Conservation (phyloP, 257 asterid genomes). For the Mentha longifolia region DNA sequence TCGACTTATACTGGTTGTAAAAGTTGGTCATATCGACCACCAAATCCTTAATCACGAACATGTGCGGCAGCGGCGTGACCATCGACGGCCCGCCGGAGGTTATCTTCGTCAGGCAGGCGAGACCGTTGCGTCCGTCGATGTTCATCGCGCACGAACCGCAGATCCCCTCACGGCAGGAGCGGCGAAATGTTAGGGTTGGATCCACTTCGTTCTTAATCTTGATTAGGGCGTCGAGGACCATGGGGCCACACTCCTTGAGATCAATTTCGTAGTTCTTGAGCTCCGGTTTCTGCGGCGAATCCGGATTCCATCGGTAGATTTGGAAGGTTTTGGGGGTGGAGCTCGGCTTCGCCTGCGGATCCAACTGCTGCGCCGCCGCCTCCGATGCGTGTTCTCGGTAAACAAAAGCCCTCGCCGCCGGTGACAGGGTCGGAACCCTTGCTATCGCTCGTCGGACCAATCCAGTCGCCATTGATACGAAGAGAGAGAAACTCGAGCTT, state of each 20-base stretch:
- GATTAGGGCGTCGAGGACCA: constrained; percentile 89
- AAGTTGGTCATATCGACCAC: constrained; percentile 97
- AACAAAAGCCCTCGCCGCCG: constrained; percentile 52
- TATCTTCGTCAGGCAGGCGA: constrained; percentile 89
- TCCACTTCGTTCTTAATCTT: constrained; percentile 93
- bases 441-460: constrained; percentile 73
- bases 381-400: constrained; percentile 62
- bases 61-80: constrained; percentile 90
- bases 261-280: constrained; percentile 71
- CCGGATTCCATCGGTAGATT: constrained; percentile 97
- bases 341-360: constrained; percentile 41
- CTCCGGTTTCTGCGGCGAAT: constrained; percentile 69
- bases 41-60: constrained; percentile 94
- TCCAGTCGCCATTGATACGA: constrained; percentile 73
- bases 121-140: constrained; percentile 82
- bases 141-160: constrained; percentile 99
- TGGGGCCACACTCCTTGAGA: constrained; percentile 89
- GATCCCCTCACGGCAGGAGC: constrained; percentile 98
- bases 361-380: constrained; percentile 55
- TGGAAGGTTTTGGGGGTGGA: constrained; percentile 71
- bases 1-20: constrained; percentile 90
- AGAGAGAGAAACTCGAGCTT: constrained; percentile 15
- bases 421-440: constrained; percentile 50
- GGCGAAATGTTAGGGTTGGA: constrained; percentile 81
- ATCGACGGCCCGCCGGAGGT: constrained; percentile 49